Conservation (phyloP, 106 monocot species). For the Dendrobium nobile region DNA sequence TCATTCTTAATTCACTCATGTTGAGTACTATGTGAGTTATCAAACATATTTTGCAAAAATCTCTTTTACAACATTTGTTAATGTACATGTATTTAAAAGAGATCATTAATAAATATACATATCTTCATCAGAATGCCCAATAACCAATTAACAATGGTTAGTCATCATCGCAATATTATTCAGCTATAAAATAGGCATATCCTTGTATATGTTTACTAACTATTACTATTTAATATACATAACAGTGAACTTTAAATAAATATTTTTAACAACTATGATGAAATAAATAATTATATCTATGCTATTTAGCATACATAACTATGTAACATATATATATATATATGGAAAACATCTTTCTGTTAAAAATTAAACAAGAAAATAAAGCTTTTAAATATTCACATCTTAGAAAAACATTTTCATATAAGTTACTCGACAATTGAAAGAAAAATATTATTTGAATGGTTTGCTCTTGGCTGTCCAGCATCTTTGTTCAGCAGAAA, state of each 20-base stretch:
- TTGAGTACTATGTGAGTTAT: background rate
- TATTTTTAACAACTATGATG: no score
- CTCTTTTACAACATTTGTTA: no score
- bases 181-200: background rate
- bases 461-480: background rate
- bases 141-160: no score
- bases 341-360: background rate
- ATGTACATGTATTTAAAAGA: no score
- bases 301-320: background rate
- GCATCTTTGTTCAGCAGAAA: background rate
- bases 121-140: no score
- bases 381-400: no score
- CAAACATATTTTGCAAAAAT: no score
- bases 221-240: background rate
- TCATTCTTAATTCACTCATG: background rate
- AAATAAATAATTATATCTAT: background rate
- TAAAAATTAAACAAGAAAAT: no score
- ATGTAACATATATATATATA: background rate
- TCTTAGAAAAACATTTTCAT: background rate
- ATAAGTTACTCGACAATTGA: background rate
- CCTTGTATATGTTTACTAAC: background rate
- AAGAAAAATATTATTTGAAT: background rate
- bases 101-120: no score
- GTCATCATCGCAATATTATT: no score
- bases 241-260: background rate